Evolutionary conservation across 371 early-diverging fungal species (phyloP).

Genomic region (Mortierella sp.): DNA sequence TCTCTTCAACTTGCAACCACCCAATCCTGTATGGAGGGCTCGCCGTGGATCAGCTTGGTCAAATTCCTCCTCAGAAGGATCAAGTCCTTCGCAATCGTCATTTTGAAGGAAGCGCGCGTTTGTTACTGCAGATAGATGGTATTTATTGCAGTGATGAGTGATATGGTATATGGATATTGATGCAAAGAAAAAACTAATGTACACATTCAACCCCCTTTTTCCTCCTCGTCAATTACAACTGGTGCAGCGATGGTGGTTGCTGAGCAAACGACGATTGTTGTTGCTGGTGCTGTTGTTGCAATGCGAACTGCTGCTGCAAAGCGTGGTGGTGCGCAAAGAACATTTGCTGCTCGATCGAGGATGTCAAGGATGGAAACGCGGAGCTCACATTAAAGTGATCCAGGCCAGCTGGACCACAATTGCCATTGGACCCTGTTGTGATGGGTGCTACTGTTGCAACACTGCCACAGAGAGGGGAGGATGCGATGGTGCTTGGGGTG

Average conservation of each 20-base stretch:
- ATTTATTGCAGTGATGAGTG: too few species aligned
- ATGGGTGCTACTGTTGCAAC: not conserved
- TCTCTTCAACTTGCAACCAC: too few species aligned
- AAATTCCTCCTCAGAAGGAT: too few species aligned
- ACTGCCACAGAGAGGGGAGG: not conserved
- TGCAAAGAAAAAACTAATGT: too few species aligned
- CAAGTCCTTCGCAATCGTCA: too few species aligned
- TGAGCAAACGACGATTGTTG: constrained; percentile 13
- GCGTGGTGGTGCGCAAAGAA: constrained; percentile 45
- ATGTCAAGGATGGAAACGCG: constrained; percentile 30
- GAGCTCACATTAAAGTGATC: constrained; percentile 20
- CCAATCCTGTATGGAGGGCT: too few species aligned
- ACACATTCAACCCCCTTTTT: too few species aligned
- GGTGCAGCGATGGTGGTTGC: not conserved
- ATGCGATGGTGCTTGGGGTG: not conserved
- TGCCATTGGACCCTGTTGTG: not conserved
- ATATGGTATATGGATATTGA: too few species aligned
- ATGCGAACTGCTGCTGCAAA: constrained; percentile 42
- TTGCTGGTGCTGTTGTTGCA: constrained; percentile 43
- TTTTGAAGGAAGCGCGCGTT: too few species aligned
- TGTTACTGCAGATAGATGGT: too few species aligned
- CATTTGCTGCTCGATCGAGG: constrained; percentile 49
- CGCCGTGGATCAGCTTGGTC: too few species aligned
- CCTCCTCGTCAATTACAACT: not conserved
- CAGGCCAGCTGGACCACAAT: constrained; percentile 13